Evolutionary conservation across 768 basidiomycete genomes (phyloP).

Genomic region (Mycena vitilis): DNA sequence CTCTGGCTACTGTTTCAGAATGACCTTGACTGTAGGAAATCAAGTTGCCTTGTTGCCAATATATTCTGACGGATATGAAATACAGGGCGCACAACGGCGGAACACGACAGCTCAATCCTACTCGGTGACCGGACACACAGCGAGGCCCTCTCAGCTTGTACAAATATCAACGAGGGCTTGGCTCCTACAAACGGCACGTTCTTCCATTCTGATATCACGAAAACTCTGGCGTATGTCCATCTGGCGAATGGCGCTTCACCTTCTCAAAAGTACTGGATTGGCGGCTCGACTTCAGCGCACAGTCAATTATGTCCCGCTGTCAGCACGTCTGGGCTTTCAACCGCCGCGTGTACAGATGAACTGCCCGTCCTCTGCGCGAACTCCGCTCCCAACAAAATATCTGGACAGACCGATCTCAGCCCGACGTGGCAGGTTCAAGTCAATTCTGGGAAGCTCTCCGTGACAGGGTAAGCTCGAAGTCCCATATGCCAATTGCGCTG

Average conservation of each 20-base stretch:
- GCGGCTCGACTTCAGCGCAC: conserved; percentile 18
- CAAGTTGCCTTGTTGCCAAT: neutral
- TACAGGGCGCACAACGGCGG: conserved; percentile 29
- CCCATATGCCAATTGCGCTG: neutral
- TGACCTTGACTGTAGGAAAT: conserved; percentile 32
- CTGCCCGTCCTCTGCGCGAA: conserved; percentile 35
- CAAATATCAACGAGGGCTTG: conserved; percentile 29
- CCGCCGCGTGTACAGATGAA: conserved; percentile 15
- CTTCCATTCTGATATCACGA: conserved; percentile 29
- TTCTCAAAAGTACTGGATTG: conserved; percentile 34
- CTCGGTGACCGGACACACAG: conserved; percentile 21
- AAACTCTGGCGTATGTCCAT: conserved; percentile 22
- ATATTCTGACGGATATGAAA: neutral
- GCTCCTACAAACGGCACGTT: conserved; percentile 31
- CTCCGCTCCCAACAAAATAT: conserved; percentile 33
- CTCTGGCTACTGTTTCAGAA: conserved; percentile 34
- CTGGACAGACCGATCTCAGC: conserved; percentile 34
- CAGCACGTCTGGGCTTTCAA: conserved; percentile 24
- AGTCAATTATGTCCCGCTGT: conserved; percentile 23
- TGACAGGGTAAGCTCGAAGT: conserved; percentile 26
- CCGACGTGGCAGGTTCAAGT: conserved; percentile 32
- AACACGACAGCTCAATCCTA: conserved; percentile 31
- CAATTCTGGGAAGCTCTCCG: conserved; percentile 20
- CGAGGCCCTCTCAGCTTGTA: conserved; percentile 27
- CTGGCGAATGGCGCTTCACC: conserved; percentile 23